These are phyloP conservation scores for Penicillium sp. DNA, from an alignment of 2,329 filamentous ascomycete species.

Conservation along the genomic window DNA sequence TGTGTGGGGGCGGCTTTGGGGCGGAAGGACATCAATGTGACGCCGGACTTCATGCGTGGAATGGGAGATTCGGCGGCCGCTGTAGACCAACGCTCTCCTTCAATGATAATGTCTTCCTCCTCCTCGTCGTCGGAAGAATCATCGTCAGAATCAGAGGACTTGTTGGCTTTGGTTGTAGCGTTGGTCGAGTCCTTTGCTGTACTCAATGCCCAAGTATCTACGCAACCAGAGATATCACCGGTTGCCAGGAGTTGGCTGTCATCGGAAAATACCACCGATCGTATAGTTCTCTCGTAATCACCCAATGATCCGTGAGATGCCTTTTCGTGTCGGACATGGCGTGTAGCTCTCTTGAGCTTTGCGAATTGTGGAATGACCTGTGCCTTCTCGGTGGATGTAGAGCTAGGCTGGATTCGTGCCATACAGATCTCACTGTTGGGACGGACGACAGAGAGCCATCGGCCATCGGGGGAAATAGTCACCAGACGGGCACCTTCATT, in stretches of 20 bases:
- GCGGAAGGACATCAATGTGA: conserved; percentile 69
- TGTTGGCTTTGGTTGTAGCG: conserved; percentile 40
- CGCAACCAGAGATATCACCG: conserved; percentile 78
- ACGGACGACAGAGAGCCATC: conserved; percentile 55
- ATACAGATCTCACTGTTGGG: conserved; percentile 62
- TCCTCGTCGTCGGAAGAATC: conserved; percentile 52
- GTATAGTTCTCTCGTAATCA: conserved; percentile 75
- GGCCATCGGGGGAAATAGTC: conserved; percentile 49
- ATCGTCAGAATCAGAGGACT: conserved; percentile 50
- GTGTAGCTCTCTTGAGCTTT: conserved; percentile 40
- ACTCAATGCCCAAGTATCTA: conserved; percentile 82
- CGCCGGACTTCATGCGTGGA: conserved; percentile 65
- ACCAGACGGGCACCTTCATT: conserved; percentile 68
- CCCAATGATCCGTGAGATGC: conserved; percentile 66
- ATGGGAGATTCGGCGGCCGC: conserved; percentile 71
- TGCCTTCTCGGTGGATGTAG: conserved; percentile 46
- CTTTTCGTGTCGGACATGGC: conserved; percentile 44
- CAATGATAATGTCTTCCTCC: conserved; percentile 49
- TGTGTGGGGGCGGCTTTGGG: conserved; percentile 31
- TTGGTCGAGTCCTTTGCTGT: conserved; percentile 44
- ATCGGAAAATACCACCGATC: conserved; percentile 73
- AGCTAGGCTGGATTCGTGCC: conserved; percentile 47
- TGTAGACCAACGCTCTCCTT: conserved; percentile 71
- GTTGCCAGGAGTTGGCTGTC: conserved; percentile 78
- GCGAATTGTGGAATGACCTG: conserved; percentile 47